Base-by-base conservation (phyloP, 257 asterid species). In the Leonotis leonurus region DNA sequence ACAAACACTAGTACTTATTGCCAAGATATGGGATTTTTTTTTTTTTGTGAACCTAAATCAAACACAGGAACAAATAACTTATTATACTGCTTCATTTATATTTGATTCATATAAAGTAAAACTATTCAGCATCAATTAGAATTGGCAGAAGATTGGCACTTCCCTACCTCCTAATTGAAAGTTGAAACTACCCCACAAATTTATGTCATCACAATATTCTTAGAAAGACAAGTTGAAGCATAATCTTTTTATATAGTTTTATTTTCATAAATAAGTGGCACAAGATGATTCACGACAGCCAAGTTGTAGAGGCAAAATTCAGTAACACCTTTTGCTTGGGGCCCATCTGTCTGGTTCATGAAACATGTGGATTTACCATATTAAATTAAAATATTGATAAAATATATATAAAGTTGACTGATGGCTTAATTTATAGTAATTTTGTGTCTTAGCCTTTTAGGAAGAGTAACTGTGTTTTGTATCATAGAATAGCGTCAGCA, bases 341-440 rank as follows among this genome's bases (percentile, higher is more conserved):
- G 44, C 33, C 75, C 16, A 39, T 21, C 8, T 48, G 64, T 50
- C 43, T 64, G 45, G n/a, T 13, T 55, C 27, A 57, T 67, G 67
- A 40, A 73, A 68, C 70, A 62, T 56, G 70, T 62, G 78, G 57
- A 14, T n/a, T 36, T 10, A 45, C 21, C 69, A 50, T 45, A 27
- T 33, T 24, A 33, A 35, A 17, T n/a, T n/a, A n/a, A n/a, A n/a
- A n/a, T n/a, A n/a, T n/a, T n/a, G n/a, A n/a, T n/a, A n/a, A n/a
- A n/a, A 25, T 10, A 18, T 0, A 16, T 9, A 17, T 17, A 56
- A 5, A 33, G 46, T 56, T 56, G 32, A 41, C 3, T 14, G 1
- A 41, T 5, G 11, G 26, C 0, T 2, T 17, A 18, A 7, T 45
- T 16, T 45, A 20, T 12, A 17, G 7, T 8, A 45, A 8, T 17